Conservation (phyloP, 495 filamentous ascomycete species). For the Penicillium pulvis region DNA sequence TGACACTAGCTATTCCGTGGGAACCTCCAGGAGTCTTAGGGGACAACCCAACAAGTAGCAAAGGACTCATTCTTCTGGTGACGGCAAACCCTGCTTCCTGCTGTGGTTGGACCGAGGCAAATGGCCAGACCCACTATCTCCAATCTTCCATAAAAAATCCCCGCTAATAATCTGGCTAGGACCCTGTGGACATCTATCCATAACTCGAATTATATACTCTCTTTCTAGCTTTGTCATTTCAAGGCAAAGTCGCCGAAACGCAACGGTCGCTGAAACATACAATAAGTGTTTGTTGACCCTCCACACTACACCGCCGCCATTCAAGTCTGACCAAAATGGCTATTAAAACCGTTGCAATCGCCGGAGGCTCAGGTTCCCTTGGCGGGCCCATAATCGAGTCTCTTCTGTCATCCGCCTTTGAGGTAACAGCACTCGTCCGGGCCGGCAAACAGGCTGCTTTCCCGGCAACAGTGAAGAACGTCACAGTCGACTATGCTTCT, state of each 20-base stretch:
- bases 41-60: too few species aligned
- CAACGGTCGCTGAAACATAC: background rate
- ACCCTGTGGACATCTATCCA: background rate
- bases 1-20: too few species aligned
- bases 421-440: constrained; percentile 1
- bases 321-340: background rate
- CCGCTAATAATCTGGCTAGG: background rate
- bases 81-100: background rate
- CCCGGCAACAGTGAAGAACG: background rate
- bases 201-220: background rate
- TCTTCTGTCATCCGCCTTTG: background rate
- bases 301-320: background rate
- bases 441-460: background rate
- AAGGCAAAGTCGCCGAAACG: background rate
- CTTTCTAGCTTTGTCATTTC: too few species aligned
- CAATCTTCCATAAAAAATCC: background rate
- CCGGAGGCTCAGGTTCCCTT: background rate
- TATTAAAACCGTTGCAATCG: constrained; percentile 2
- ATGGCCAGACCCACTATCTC: background rate
- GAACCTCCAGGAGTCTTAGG: too few species aligned
- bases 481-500: constrained; percentile 26
- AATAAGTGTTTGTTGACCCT: background rate
- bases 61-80: too few species aligned
- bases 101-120: constrained; percentile 1
- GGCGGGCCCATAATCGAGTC: constrained; percentile 1